These are phyloP conservation scores for Marasmius sp. DNA, from an alignment of 1,284 basidiomycete species.

Conservation along the genomic window DNA sequence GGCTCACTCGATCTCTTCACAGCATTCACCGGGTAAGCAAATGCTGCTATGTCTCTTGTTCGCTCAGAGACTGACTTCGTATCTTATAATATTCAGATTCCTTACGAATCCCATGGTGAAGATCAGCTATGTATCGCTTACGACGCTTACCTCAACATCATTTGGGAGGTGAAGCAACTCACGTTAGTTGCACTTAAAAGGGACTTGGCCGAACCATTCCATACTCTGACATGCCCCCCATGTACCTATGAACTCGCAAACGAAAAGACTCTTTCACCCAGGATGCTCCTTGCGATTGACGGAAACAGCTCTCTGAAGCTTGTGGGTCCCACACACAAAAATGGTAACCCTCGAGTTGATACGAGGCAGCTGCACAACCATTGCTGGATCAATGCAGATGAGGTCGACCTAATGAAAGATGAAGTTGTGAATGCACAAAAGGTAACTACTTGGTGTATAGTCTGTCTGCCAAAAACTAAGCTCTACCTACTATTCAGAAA, in stretches of 20 bases:
- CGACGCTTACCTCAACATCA: not conserved
- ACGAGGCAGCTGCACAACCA: not conserved
- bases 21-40: slow-evolving; percentile 8
- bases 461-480: too few species aligned
- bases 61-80: not conserved
- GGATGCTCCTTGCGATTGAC: slow-evolving; percentile 26
- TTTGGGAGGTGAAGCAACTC: not conserved
- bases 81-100: not conserved
- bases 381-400: slow-evolving; percentile 18
- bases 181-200: not conserved
- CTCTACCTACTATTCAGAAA: not conserved
- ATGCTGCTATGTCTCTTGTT: not conserved
- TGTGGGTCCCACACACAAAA: slow-evolving; percentile 15
- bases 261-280: not conserved
- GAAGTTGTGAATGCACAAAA: slow-evolving; percentile 22
- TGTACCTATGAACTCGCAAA: not conserved
- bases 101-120: not conserved
- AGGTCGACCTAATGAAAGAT: slow-evolving; percentile 29
- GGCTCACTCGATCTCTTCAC: slow-evolving; percentile 5
- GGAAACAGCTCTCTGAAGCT: slow-evolving; percentile 37
- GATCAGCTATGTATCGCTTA: not conserved
- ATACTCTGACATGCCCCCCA: not conserved
- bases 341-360: slow-evolving; percentile 19
- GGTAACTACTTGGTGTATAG: too few species aligned
- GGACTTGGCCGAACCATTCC: not conserved